phyloP scores from a whole-genome alignment of 225 moss, liverwort and hornwort genomes.

The Pseudisothecium myosuroides region DNA sequence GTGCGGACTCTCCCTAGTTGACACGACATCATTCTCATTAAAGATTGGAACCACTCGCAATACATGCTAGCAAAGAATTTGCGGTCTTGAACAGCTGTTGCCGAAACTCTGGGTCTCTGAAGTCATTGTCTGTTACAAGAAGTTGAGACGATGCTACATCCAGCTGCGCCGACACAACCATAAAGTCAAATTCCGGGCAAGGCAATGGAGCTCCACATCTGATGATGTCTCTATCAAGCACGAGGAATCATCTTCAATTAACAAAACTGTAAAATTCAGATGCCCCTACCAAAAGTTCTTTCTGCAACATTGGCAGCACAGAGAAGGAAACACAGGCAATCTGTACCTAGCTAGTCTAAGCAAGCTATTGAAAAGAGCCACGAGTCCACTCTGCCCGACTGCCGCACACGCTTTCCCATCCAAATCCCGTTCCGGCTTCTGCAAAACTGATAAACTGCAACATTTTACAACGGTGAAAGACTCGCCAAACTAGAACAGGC shows the following conservation, averaged over 20 bases:
- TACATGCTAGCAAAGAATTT: constrained; percentile 36
- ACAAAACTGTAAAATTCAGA: neutral
- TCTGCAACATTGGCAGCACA: neutral
- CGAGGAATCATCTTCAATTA: neutral
- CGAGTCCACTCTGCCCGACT: constrained; percentile 73
- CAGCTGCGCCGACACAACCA: constrained; percentile 35
- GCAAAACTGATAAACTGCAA: constrained; percentile 76
- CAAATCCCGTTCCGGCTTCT: constrained; percentile 63
- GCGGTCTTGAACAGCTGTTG: constrained; percentile 70
- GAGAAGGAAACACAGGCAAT: neutral
- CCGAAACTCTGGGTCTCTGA: constrained; percentile 64
- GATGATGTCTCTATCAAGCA: neutral
- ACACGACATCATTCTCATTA: constrained; percentile 81
- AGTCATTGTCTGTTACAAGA: constrained; percentile 85
- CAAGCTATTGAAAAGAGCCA: constrained; percentile 84
- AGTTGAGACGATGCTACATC: constrained; percentile 84
- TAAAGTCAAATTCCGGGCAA: neutral
- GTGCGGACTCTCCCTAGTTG: constrained; percentile 49
- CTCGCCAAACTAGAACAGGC: neutral
- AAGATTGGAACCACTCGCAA: constrained; percentile 81
- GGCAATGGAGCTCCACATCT: neutral
- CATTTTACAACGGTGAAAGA: neutral
- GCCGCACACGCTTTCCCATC: constrained; percentile 94
- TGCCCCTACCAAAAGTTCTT: neutral
- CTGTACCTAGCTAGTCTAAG: constrained; percentile 61